Evolutionary conservation across 495 filamentous ascomycete genomes (phyloP), one percentile per base, ranked within the genome.

Genomic region (Margaritispora aquatica): DNA sequence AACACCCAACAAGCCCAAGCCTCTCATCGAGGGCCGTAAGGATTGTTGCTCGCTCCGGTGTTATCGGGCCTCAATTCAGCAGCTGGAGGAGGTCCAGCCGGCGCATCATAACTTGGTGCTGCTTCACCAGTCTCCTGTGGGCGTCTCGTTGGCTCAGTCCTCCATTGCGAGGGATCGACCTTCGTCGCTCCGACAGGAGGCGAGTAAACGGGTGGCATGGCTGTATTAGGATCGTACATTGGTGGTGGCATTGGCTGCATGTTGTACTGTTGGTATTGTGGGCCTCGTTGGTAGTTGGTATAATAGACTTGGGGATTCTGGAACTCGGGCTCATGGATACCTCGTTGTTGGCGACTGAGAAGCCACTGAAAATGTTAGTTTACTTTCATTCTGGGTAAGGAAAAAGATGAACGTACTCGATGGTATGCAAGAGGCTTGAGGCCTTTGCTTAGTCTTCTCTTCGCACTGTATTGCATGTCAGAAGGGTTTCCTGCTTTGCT

Each of bases 391-490:
- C 8, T 21, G 63, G 47, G 66, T 2, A 23, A 20, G 11, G 38
- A n/a, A 2, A 26, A 38, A 20, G 26, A 48, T 49, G 34, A 3
- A 67, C 77, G 21, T 77, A 90, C 87, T 64, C 82, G 74, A 69
- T 92, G 88, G 69, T 90, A 91, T 27, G 60, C 66, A 46, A 90
- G 70, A 7, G 88, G 86, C 11, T 75, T 71, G 44, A 80, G 67
- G 17, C 87, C 86, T 62, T 77, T 80, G 44, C 72, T 75, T 53
- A 91, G 73, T 48, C 89, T 79, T 47, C 74, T 72, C 71, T 82
- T 78, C 38, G 88, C 88, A 68, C 38, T 44, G n/a, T n/a, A 44
- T 3, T 9, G 4, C 10, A 44, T 34, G 38, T 44, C 19, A 44
- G 38, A 3, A 44, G 29, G 5, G 29, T 34, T 7, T 15, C 29